These are phyloP conservation scores for Pyrenochaeta sp. DNA, from an alignment of 2,329 filamentous ascomycete species.

Conservation along the genomic window DNA sequence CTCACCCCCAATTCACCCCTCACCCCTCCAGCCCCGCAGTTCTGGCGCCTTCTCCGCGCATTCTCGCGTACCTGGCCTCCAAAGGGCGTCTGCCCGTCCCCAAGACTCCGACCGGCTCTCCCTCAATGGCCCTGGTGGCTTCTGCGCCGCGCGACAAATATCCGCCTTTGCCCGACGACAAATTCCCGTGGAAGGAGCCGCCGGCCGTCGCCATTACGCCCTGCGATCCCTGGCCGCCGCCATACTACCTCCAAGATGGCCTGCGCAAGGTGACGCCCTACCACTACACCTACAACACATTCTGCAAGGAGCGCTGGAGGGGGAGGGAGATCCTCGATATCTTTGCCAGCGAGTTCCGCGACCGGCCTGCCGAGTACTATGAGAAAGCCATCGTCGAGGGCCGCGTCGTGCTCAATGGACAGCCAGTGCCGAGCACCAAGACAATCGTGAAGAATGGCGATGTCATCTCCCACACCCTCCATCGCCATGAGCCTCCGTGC, in stretches of 20 bases:
- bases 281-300: conserved; percentile 93
- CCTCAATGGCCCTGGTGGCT: conserved; percentile 57
- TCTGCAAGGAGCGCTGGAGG: conserved; percentile 93
- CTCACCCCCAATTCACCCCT: background rate
- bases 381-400: conserved; percentile 79
- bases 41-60: conserved; percentile 61
- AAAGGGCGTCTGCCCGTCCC: conserved; percentile 52
- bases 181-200: conserved; percentile 53
- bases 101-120: conserved; percentile 22
- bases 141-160: conserved; percentile 40
- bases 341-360: conserved; percentile 90
- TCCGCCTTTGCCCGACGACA: conserved; percentile 40
- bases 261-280: conserved; percentile 87
- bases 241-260: conserved; percentile 85
- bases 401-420: conserved; percentile 81
- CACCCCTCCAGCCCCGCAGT: conserved; percentile 19
- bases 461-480: conserved; percentile 88
- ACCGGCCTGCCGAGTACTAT: conserved; percentile 87
- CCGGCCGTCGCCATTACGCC: conserved; percentile 60
- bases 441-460: conserved; percentile 87
- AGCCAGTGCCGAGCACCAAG: conserved; percentile 69
- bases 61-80: conserved; percentile 61
- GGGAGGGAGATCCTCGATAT: conserved; percentile 83
- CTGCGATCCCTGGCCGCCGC: conserved; percentile 66
- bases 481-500: conserved; percentile 95